phyloP scores from a whole-genome alignment of 73 alveolate genomes.

The Strombidium stylifer region DNA sequence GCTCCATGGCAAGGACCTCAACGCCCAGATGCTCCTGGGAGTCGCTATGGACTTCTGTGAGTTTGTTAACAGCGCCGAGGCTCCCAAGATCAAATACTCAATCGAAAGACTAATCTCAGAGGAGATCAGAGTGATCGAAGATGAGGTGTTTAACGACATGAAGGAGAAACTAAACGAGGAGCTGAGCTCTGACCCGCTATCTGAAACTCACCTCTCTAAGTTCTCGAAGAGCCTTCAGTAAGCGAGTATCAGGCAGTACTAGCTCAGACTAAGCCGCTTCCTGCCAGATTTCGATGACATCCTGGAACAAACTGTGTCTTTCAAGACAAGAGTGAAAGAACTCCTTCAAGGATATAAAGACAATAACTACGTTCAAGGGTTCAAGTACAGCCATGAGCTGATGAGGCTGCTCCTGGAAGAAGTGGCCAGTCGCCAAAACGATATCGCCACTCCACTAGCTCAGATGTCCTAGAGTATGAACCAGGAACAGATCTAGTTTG shows the following conservation, averaged over 20 bases:
- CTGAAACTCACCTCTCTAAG: neutral
- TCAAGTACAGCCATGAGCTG: too few relatives aligned
- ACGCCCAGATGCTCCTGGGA: constrained; percentile 83
- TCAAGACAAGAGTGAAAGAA: neutral
- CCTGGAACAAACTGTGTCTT: neutral
- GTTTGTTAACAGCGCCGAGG: constrained; percentile 80
- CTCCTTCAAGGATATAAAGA: too few relatives aligned
- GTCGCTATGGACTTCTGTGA: constrained; percentile 83
- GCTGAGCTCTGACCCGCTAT: constrained; percentile 24
- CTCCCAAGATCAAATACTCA: constrained; percentile 85
- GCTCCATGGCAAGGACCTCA: constrained; percentile 74
- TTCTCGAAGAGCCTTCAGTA: neutral
- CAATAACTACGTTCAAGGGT: too few relatives aligned
- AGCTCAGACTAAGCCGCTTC: neutral
- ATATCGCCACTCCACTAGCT: too few relatives aligned
- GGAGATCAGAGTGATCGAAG: constrained; percentile 79
- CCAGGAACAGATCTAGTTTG: too few relatives aligned
- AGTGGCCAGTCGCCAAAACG: too few relatives aligned
- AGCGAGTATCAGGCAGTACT: neutral
- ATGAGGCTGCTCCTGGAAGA: too few relatives aligned
- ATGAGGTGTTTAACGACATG: constrained; percentile 49
- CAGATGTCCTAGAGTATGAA: too few relatives aligned
- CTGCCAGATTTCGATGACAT: neutral
- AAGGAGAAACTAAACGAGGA: neutral
- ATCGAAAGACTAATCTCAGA: constrained; percentile 86